Evolutionary conservation across 352 stramenopile species (phyloP).

Genomic region (Phytophthora multivora): DNA sequence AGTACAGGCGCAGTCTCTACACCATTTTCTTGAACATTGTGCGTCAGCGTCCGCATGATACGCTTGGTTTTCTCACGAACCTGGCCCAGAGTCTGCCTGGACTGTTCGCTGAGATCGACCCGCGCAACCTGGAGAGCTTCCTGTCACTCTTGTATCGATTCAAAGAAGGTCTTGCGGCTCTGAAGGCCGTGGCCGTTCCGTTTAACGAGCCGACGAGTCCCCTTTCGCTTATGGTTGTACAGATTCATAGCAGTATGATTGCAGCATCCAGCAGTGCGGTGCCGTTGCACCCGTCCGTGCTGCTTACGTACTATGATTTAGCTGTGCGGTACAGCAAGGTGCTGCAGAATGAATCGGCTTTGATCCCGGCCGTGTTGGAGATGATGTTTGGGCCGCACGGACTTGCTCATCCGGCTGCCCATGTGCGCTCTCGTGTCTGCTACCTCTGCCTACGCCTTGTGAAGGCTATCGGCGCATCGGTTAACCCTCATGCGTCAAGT

Average conservation of each 20-base stretch:
- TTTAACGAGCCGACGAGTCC: conserved; percentile 70
- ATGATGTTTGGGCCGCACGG: conserved; percentile 83
- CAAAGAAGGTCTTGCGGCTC: conserved; percentile 75
- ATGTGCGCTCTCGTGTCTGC: conserved; percentile 82
- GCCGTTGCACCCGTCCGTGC: conserved; percentile 49
- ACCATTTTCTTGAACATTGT: conserved; percentile 91
- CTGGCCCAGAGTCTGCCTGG: conserved; percentile 56
- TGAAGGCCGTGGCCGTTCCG: conserved; percentile 58
- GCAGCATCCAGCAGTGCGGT: conserved; percentile 25
- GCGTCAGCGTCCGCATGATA: conserved; percentile 69
- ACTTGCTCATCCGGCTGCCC: conserved; percentile 59
- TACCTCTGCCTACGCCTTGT: conserved; percentile 85
- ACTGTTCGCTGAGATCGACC: conserved; percentile 60
- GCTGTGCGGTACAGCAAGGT: conserved; percentile 77
- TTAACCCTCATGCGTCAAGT: conserved; percentile 79
- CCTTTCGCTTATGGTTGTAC: conserved; percentile 71
- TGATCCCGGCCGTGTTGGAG: conserved; percentile 74
- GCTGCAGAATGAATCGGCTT: conserved; percentile 63
- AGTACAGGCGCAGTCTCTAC: conserved; percentile 82
- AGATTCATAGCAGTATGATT: conserved; percentile 72
- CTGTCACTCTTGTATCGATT: conserved; percentile 83
- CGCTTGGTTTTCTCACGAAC: conserved; percentile 69
- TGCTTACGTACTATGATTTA: conserved; percentile 88
- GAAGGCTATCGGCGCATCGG: conserved; percentile 67
- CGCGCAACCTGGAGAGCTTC: conserved; percentile 77